Conservation (phyloP, 176 grass and related monocot genomes). For the Musa itinerans region DNA sequence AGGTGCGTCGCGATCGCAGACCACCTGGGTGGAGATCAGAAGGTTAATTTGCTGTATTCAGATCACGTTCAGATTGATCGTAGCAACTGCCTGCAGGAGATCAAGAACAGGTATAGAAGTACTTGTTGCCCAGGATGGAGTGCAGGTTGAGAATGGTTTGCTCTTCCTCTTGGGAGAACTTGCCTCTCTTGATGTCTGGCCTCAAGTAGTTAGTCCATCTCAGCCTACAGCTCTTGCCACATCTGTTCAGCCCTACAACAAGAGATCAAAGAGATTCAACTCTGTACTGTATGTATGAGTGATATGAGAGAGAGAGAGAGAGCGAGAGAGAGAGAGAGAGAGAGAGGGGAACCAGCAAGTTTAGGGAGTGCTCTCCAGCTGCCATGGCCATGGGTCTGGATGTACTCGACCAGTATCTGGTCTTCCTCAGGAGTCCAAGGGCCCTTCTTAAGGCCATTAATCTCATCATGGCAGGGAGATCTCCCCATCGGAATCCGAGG, state of each 20-base stretch:
- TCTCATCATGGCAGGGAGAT: slow-evolving; percentile 76
- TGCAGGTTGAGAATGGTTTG: slow-evolving; percentile 78
- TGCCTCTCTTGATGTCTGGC: slow-evolving; percentile 94
- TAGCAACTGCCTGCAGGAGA: neutral
- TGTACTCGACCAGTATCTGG: slow-evolving; percentile 61
- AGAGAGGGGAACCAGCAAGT: slow-evolving; percentile 46
- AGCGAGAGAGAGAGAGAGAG: neutral
- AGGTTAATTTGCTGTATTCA: no score
- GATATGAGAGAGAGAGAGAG: neutral
- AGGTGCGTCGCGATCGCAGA: slow-evolving; percentile 78
- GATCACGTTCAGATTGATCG: no score
- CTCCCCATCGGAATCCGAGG: slow-evolving; percentile 46
- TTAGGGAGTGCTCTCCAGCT: slow-evolving; percentile 93
- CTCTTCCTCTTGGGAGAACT: slow-evolving; percentile 78
- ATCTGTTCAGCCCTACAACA: slow-evolving; percentile 75
- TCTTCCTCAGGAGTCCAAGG: slow-evolving; percentile 93
- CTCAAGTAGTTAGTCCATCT: slow-evolving; percentile 96
- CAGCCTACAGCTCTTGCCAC: slow-evolving; percentile 96
- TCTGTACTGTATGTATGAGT: no score
- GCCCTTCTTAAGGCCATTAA: slow-evolving; percentile 77
- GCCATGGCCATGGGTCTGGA: slow-evolving; percentile 70
- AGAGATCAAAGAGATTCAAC: neutral
- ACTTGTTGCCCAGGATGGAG: slow-evolving; percentile 91
- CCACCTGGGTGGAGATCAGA: slow-evolving; percentile 52
- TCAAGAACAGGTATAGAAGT: slow-evolving; percentile 15